Evolutionary conservation across 2,329 filamentous ascomycete genomes (phyloP).

Genomic region (Sporothrix globosa): DNA sequence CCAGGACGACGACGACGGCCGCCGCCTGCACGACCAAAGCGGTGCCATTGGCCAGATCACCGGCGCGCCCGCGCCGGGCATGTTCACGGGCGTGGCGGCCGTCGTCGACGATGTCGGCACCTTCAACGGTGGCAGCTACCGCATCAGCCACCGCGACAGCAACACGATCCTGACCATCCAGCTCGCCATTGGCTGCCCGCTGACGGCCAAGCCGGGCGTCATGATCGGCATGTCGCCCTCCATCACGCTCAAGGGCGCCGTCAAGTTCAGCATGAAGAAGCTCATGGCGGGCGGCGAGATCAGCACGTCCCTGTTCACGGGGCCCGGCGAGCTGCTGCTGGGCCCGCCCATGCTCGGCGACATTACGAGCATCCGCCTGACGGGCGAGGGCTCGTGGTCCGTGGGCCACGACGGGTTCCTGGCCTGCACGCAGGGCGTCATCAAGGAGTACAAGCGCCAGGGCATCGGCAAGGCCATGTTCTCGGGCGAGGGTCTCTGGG

Average conservation of each 20-base stretch:
- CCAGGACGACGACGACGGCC: conserved; percentile 33
- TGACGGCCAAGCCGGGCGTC: conserved; percentile 77
- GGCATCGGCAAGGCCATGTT: conserved; percentile 89
- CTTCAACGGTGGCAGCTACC: conserved; percentile 93
- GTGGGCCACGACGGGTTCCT: conserved; percentile 87
- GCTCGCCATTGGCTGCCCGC: conserved; percentile 82
- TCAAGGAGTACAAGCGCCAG: conserved; percentile 87
- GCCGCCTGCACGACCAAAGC: conserved; percentile 40
- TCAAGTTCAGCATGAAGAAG: conserved; percentile 92
- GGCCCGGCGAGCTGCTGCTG: conserved; percentile 86
- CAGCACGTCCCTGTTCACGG: conserved; percentile 76
- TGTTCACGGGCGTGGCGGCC: conserved; percentile 67
- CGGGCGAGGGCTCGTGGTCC: conserved; percentile 74
- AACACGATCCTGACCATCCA: conserved; percentile 91
- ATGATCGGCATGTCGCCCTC: conserved; percentile 97
- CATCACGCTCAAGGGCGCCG: conserved; percentile 76
- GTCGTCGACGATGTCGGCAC: conserved; percentile 85
- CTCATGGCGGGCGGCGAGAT: conserved; percentile 82
- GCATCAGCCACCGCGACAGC: conserved; percentile 87
- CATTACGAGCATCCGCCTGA: conserved; percentile 76
- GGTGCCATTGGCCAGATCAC: conserved; percentile 44
- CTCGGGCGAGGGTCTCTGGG: conserved; percentile 86
- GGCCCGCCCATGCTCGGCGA: conserved; percentile 82
- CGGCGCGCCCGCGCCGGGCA: conserved; percentile 50
- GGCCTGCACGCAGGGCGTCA: conserved; percentile 80